Conservation (phyloP, 495 filamentous ascomycete species). For the Hyaloscypha hepaticicola region DNA sequence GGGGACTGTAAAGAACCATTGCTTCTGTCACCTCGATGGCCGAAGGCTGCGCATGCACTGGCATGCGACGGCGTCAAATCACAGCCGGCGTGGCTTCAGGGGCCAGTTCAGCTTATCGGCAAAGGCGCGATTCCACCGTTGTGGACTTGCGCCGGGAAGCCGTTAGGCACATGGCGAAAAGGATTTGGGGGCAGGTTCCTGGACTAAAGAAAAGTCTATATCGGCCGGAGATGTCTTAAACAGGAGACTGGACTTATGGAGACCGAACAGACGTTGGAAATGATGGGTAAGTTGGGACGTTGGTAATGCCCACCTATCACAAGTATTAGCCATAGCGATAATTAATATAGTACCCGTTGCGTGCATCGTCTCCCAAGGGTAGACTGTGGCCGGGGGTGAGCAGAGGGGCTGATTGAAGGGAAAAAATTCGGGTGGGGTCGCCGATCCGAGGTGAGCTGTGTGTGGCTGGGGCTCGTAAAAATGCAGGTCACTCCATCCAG, state of each 20-base stretch:
- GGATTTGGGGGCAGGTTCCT: no score
- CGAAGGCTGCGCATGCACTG: neutral
- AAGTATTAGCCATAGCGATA: slow-evolving; percentile 2
- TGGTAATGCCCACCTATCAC: neutral
- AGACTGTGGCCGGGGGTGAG: neutral
- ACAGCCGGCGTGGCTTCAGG: neutral
- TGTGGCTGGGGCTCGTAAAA: slow-evolving; percentile 13
- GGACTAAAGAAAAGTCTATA: neutral
- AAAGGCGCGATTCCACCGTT: neutral
- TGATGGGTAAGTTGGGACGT: neutral
- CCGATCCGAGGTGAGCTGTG: neutral
- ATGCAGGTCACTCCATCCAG: neutral
- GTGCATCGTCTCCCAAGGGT: neutral
- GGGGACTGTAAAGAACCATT: neutral
- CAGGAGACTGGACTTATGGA: neutral
- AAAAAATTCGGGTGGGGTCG: neutral
- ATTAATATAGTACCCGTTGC: neutral
- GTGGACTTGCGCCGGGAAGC: neutral
- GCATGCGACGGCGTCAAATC: slow-evolving; percentile 6
- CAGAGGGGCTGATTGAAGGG: slow-evolving; percentile 8
- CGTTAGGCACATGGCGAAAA: no score
- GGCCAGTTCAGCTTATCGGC: neutral
- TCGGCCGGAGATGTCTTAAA: neutral
- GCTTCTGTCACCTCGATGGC: neutral
- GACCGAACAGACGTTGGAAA: neutral